phyloP scores from a whole-genome alignment of 805 yeast species.

The Saturnispora gosingensis region DNA sequence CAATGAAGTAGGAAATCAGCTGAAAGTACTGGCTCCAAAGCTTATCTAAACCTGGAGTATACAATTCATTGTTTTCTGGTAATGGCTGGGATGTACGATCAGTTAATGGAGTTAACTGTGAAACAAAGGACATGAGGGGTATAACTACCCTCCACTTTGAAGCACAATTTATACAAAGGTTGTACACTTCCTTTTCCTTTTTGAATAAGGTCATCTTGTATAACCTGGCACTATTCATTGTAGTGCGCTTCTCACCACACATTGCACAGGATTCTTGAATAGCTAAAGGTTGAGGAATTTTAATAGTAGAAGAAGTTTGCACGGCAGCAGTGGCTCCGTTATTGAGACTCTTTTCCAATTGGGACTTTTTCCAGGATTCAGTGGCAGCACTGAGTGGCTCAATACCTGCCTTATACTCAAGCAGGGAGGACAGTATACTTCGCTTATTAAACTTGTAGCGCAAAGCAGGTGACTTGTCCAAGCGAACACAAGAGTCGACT shows the following conservation, averaged over 20 bases:
- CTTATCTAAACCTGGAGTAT: constrained; percentile 1
- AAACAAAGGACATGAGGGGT: constrained; percentile 67
- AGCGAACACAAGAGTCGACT: constrained; percentile 59
- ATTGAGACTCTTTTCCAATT: constrained; percentile 9
- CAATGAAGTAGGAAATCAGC: background rate
- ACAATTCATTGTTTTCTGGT: constrained; percentile 2
- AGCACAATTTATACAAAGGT: constrained; percentile 77
- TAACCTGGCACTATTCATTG: constrained; percentile 65
- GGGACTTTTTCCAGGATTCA: constrained; percentile 48
- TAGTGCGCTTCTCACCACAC: constrained; percentile 73
- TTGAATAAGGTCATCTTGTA: constrained; percentile 38
- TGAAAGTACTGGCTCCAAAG: constrained; percentile 6
- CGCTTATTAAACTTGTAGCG: constrained; percentile 52
- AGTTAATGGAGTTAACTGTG: constrained; percentile 5
- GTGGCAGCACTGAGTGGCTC: constrained; percentile 84
- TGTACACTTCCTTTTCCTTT: constrained; percentile 41
- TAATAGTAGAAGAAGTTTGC: background rate
- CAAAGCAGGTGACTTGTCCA: constrained; percentile 48
- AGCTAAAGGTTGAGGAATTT: constrained; percentile 50
- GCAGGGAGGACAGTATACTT: constrained; percentile 52
- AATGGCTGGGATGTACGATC: background rate
- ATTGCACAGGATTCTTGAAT: constrained; percentile 66
- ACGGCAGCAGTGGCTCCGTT: background rate
- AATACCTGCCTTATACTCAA: constrained; percentile 72
- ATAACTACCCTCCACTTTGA: constrained; percentile 72